phyloP scores from a whole-genome alignment of 2,329 filamentous ascomycete genomes.

The Sarocladium brachiariae region DNA sequence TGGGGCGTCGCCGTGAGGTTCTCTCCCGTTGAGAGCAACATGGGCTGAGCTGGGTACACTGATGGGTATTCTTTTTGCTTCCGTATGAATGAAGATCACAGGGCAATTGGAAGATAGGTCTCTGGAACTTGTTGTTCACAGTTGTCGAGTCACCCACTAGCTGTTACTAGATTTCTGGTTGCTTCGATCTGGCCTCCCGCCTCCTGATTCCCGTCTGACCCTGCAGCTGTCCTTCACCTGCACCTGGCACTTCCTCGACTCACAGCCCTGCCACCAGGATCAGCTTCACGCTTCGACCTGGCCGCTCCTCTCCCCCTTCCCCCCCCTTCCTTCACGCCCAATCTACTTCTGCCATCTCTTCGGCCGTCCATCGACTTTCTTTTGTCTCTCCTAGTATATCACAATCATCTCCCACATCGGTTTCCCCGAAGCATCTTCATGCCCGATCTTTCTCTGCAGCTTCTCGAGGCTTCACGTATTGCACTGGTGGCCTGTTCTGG shows the following conservation, averaged over 20 bases:
- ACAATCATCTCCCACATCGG: background rate
- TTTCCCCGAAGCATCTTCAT: background rate
- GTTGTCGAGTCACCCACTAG: background rate
- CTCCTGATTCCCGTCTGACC: slow-evolving; percentile 1
- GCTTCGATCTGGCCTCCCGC: background rate
- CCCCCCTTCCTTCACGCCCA: background rate
- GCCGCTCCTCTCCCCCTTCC: background rate
- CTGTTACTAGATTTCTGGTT: background rate
- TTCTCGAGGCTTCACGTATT: background rate
- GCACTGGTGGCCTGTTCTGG: background rate
- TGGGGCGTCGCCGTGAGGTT: too few species aligned
- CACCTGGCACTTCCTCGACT: background rate
- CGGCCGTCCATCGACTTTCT: background rate
- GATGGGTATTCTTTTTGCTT: too few species aligned
- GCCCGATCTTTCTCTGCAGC: background rate
- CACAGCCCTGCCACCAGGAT: background rate
- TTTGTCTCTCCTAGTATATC: background rate
- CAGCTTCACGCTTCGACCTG: background rate
- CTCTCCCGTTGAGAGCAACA: too few species aligned
- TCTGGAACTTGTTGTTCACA: background rate
- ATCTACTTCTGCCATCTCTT: background rate
- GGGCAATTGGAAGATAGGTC: background rate
- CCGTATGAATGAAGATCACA: too few species aligned
- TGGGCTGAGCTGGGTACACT: too few species aligned
- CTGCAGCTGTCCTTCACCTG: slow-evolving; percentile 6